These are phyloP conservation scores for Solanum etuberosum DNA, from an alignment of 257 asterid genomes.

Conservation along the genomic window DNA sequence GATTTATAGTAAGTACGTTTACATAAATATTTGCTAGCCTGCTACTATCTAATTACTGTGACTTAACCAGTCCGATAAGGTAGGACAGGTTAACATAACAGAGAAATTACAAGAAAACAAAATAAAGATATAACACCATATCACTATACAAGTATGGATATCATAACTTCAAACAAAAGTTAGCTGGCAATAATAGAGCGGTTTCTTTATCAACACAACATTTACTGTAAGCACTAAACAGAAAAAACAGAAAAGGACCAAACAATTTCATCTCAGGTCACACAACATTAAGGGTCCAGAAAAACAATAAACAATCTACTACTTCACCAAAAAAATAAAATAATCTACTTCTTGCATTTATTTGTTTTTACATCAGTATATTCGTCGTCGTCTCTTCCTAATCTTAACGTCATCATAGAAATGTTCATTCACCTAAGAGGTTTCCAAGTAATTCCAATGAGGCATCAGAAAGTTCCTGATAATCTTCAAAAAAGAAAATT, in stretches of 20 bases:
- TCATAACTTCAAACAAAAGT: not conserved
- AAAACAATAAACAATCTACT: not conserved
- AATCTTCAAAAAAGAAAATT: not conserved
- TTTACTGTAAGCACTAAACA: not conserved
- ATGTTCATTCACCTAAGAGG: not conserved
- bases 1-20: not conserved
- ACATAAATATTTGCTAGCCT: not conserved
- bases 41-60: not conserved
- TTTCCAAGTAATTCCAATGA: not conserved
- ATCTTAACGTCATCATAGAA: not conserved
- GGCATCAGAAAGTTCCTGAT: not conserved
- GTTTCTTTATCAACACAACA: not conserved
- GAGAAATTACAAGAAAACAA: not conserved
- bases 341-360: not conserved
- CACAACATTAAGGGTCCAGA: not conserved
- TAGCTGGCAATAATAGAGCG: not conserved
- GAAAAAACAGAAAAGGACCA: not conserved
- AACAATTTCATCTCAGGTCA: not conserved
- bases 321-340: not conserved
- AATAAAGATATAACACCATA: not conserved
- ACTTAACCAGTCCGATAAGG: not conserved
- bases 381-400: not conserved
- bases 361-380: not conserved
- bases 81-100: not conserved
- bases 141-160: not conserved